Evolutionary conservation across 2,329 filamentous ascomycete genomes (phyloP).

Genomic region (Raffaelea arxii): DNA sequence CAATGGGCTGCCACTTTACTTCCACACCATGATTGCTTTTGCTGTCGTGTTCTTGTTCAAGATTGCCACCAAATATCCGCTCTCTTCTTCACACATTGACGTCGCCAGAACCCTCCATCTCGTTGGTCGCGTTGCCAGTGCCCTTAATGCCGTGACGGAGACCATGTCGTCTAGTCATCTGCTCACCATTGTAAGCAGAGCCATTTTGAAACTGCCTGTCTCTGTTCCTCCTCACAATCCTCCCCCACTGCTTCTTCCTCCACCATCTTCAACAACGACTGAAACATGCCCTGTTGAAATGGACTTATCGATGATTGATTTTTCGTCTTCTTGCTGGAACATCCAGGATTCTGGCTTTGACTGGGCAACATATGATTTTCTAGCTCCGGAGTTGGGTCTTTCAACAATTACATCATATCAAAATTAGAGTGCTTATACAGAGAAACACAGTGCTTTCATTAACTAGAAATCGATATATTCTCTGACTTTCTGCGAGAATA

Average conservation of each 20-base stretch:
- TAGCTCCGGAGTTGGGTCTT: not conserved
- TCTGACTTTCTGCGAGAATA: too few species aligned
- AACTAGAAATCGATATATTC: too few species aligned
- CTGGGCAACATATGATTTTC: not conserved
- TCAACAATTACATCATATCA: not conserved
- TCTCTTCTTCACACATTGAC: too few species aligned
- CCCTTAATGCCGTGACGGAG: not conserved
- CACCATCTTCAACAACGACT: too few species aligned
- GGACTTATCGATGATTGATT: too few species aligned
- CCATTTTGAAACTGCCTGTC: too few species aligned
- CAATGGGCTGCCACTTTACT: slow-evolving; percentile 1
- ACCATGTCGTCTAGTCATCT: not conserved
- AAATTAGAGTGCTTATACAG: too few species aligned
- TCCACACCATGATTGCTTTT: slow-evolving; percentile 4
- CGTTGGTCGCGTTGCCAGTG: not conserved
- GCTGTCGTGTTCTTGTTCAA: not conserved
- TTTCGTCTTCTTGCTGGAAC: too few species aligned
- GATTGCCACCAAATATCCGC: not conserved
- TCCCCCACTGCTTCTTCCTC: too few species aligned
- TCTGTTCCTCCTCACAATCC: too few species aligned
- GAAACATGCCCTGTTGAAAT: too few species aligned
- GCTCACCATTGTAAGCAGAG: not conserved
- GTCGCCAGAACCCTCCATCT: not conserved
- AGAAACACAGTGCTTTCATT: too few species aligned
- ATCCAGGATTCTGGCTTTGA: not conserved